Conservation (phyloP, 2,329 filamentous ascomycete genomes). For the Monosporascus sp. region DNA sequence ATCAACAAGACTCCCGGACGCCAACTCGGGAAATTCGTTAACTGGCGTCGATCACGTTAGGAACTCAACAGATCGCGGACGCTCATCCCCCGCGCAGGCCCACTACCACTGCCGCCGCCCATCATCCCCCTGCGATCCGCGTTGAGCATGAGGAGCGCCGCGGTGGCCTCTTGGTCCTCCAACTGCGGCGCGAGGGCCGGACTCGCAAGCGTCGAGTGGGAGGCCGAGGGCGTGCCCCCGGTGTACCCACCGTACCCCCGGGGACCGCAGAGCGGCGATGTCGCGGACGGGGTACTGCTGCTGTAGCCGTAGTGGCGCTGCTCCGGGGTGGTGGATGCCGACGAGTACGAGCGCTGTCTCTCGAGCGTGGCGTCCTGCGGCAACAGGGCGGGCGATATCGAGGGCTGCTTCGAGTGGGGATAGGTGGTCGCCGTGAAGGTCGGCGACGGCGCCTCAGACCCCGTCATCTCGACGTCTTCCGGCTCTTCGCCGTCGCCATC, state of each 20-base stretch:
- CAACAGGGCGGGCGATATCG: constrained; percentile 46
- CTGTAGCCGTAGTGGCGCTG: constrained; percentile 39
- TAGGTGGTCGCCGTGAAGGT: constrained; percentile 32
- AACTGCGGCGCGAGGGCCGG: constrained; percentile 51
- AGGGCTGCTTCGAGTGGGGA: constrained; percentile 36
- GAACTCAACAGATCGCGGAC: constrained; percentile 50
- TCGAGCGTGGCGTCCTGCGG: constrained; percentile 37
- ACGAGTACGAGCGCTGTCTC: constrained; percentile 50
- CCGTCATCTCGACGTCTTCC: constrained; percentile 58
- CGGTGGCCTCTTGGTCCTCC: constrained; percentile 74
- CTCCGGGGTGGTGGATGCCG: constrained; percentile 39
- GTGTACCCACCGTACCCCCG: constrained; percentile 35
- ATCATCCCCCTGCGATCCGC: constrained; percentile 59
- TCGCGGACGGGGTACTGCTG: constrained; percentile 18
- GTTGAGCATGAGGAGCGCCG: constrained; percentile 83
- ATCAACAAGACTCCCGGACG: no score
- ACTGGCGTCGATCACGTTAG: constrained; percentile 16
- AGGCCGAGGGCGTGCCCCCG: constrained; percentile 29
- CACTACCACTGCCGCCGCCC: neutral
- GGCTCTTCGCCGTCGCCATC: constrained; percentile 28
- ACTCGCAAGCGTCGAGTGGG: constrained; percentile 52
- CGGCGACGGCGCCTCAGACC: constrained; percentile 45
- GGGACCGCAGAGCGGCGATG: constrained; percentile 41
- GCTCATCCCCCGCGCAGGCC: constrained; percentile 43
- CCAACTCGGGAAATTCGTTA: neutral